Base-by-base conservation (phyloP, 2,329 filamentous ascomycete species). In the Calonectria hongkongensis region DNA sequence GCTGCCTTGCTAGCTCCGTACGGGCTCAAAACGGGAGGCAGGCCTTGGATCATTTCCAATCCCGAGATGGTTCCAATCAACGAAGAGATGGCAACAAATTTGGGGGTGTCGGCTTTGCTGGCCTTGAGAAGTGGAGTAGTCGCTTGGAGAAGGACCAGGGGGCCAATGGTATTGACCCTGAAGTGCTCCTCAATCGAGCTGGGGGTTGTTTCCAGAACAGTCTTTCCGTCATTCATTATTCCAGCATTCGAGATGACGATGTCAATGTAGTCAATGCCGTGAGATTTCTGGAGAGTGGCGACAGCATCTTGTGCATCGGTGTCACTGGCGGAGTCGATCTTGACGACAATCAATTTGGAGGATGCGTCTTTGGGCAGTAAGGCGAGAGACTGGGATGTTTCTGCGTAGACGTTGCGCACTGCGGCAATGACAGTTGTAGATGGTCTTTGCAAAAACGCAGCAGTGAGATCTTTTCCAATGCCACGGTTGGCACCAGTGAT, bases 401-500 rank as follows among this genome's bases (percentile, higher is more conserved):
- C 33, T 0, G 54, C 21, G 4, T 58, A 18, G 21, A 41, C 3
- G 33, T 58, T 33, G 5, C 54, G 54, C 28, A 58, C 54, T 3
- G 54, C 54, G 7, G 54, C 54, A 18, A 58, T 41, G n/a, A 58
- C 54, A 2, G 54, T 58, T 10, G 33, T 58, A 12, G 54, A 58
- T 27, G 54, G n/a, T 13, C 21, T 58, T 39, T 58, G 54, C 54
- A 58, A 41, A 33, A 58, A 25, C 2, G n/a, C 13, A 10, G 54
- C 33, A 25, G 54, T 7, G 8, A 58, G n/a, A 3, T n/a, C 54
- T 33, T 33, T 58, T 4, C 54, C 54, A 36, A 58, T 58, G 54
- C 54, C 54, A 27, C 54, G 54, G 21, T 58, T 58, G 13, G 54
- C 54, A 5, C 54, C 54, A 8, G 54, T 58, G n/a, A 58, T 58